Base-by-base conservation (phyloP, 108 stramenopile genomes). In the Schizochytrium sp. region DNA sequence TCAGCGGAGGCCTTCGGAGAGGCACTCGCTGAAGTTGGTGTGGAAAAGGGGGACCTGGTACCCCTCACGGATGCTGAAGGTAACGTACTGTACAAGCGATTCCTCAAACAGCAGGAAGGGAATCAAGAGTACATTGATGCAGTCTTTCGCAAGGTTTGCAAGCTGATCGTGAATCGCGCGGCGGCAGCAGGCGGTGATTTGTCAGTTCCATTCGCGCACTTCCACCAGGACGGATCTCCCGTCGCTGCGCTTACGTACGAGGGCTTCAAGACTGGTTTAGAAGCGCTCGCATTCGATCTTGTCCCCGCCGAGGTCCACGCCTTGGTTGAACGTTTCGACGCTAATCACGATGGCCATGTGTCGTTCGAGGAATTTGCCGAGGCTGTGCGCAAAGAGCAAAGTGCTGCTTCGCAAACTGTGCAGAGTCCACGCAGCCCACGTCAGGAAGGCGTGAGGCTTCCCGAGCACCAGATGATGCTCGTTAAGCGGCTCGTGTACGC, bases 261-360 rank as follows among this genome's bases (percentile, higher is more conserved):
- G 51, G 89, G 88, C 25, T 89, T 91, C 59, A 60, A 89, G 83
- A 34, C 34, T 44, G 88, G 72, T 4, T 41, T 91, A 16, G 44
- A 34, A 5, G 53, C 34, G 4, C 58, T 91, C 4, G 44, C 58
- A n/a, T 88, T 90, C 44, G 88, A 90, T 4, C 72, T 90, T 55
- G 43, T n/a, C 43, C 12, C 51, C 44, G 71, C 57, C 23, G 71
- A 90, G 29, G 5, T 90, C 55, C 55, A 34, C 5, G 88, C 16
- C 5, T 5, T 88, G 18, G 16, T 88, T 6, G 90, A 88, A 8
- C 29, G 57, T 57, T 88, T 90, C 23, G 90, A 90, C 88, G 58
- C 45, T 18, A 60, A 90, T 60, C 6, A 16, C 4, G 88, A 88
- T 48, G 88, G 88, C 23, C 12, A n/a, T 4, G 48, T 88, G 28